Conservation (phyloP, 805 yeast species). For the Saccharomycopsis sp. region DNA sequence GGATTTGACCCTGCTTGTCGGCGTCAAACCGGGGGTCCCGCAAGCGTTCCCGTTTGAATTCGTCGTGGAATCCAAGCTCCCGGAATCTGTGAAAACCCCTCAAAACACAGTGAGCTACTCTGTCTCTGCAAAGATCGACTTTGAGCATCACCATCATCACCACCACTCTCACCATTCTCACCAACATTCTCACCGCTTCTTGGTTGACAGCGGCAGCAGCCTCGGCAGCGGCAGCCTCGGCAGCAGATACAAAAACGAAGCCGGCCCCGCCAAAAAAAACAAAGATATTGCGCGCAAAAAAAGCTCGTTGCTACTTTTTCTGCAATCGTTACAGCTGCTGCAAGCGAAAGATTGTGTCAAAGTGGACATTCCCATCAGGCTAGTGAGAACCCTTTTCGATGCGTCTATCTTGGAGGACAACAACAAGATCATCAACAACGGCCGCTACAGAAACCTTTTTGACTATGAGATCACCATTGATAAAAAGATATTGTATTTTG, state of each 20-base stretch:
- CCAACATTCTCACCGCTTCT: too few species aligned
- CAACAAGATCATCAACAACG: conserved; percentile 4
- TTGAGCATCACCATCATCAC: too few species aligned
- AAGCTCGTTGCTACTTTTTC: too few species aligned
- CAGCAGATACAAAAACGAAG: too few species aligned
- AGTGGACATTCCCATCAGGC: background rate
- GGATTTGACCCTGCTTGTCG: background rate
- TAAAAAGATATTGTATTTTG: conserved; percentile 4
- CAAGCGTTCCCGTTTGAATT: conserved; percentile 9
- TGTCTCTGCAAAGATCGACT: background rate
- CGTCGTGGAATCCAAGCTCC: conserved; percentile 7
- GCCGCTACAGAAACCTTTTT: conserved; percentile 4
- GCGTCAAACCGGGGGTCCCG: background rate
- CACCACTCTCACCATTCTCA: too few species aligned
- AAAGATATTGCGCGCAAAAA: background rate
- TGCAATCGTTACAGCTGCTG: too few species aligned
- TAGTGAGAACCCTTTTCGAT: conserved; percentile 4
- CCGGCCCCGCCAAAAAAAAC: too few species aligned
- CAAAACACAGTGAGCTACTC: conserved; percentile 1
- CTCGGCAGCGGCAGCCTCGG: too few species aligned
- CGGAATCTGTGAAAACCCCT: conserved; percentile 3
- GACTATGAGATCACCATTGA: conserved; percentile 4
- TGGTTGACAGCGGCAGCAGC: too few species aligned
- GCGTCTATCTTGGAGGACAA: background rate
- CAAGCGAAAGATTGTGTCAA: too few species aligned